Base-by-base conservation (phyloP, 768 basidiomycete species). In the Neoboletus subvelutipes region DNA sequence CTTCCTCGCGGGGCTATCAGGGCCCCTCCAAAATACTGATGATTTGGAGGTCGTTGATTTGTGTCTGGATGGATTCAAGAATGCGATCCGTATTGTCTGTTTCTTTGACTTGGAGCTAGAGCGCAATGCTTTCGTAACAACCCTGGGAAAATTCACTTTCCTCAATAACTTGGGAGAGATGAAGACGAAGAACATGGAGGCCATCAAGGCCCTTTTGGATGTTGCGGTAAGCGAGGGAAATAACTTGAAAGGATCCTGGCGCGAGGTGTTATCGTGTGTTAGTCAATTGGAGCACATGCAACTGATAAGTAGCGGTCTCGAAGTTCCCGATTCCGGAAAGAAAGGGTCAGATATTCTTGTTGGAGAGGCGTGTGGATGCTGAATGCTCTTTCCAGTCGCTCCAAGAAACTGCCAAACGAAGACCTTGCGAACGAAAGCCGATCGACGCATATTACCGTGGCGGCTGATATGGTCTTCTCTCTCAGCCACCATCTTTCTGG, bases 211-310 rank as follows among this genome's bases (percentile, higher is more conserved):
- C 3, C 78, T 99, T 50, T 77, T 99, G 12, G 97, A 98, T 67
- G 85, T 99, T 43, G 96, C 97, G 17, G 89, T 96, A 40, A 89
- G 84, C n/a, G 95, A 99, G 70, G 97, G 97, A 58, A 98, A 97
- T 71, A 87, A 92, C 69, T 81, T 99, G 58, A 97, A 95, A 76
- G 88, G 87, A 1, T 94, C 90, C 20, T 99, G 97, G 97, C 88
- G 89, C 63, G 97, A 99, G 64, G 93, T 99, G 29, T 73, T 99
- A 62, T 92, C 87, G 17, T 98, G 97, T 73, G 97, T 99, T 60
- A 98, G 95, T 72, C 97, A 99, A 73, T 78, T 99, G 59, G 97
- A 99, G 74, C 90, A 93, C 64, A 98, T 99, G 95, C 97, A 98
- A 70, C 78, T 99, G 54, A 96, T 99, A 61, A 91, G 92, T 56